These are phyloP conservation scores for Epichloe coenophiala DNA, from an alignment of 2,329 filamentous ascomycete genomes.

Conservation along the genomic window DNA sequence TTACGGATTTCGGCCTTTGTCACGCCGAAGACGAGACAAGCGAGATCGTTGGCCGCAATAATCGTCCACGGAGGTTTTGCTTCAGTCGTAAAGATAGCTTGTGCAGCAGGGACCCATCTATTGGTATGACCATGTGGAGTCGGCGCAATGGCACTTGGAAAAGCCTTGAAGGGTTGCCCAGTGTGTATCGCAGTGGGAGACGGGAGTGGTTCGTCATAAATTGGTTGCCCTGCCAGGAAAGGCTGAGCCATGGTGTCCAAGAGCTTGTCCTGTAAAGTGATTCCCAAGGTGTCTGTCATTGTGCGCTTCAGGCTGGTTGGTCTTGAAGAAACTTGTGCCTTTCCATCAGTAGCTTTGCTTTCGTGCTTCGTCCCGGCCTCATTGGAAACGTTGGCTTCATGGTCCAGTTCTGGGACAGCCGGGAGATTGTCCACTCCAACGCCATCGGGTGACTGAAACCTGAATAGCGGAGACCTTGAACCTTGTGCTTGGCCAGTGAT, in stretches of 20 bases:
- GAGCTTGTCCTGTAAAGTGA: slow-evolving; percentile 67
- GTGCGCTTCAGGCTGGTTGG: slow-evolving; percentile 68
- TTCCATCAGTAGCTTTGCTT: slow-evolving; percentile 28
- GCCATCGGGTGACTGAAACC: slow-evolving; percentile 5
- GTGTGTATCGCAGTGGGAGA: slow-evolving; percentile 31
- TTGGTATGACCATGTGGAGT: slow-evolving; percentile 77
- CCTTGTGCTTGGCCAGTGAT: slow-evolving; percentile 9
- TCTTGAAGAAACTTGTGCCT: slow-evolving; percentile 42
- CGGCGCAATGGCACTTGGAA: slow-evolving; percentile 37
- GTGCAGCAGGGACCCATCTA: slow-evolving; percentile 78
- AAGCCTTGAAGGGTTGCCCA: slow-evolving; percentile 25
- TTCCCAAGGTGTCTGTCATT: slow-evolving; percentile 67
- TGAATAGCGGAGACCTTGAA: slow-evolving; percentile 8
- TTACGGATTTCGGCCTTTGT: slow-evolving; percentile 91
- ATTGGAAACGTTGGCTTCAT: slow-evolving; percentile 35
- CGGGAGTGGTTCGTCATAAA: slow-evolving; percentile 22
- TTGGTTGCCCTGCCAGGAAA: slow-evolving; percentile 39
- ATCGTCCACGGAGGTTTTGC: slow-evolving; percentile 87
- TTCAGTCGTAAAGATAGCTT: slow-evolving; percentile 97
- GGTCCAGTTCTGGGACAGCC: slow-evolving; percentile 10
- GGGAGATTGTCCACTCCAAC: slow-evolving; percentile 7
- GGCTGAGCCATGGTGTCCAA: slow-evolving; percentile 77
- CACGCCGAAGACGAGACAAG: slow-evolving; percentile 96
- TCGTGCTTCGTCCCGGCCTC: slow-evolving; percentile 44
- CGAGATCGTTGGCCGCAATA: slow-evolving; percentile 86